Conservation (phyloP, 805 yeast genomes). For the Wickerhamomyces alni region DNA sequence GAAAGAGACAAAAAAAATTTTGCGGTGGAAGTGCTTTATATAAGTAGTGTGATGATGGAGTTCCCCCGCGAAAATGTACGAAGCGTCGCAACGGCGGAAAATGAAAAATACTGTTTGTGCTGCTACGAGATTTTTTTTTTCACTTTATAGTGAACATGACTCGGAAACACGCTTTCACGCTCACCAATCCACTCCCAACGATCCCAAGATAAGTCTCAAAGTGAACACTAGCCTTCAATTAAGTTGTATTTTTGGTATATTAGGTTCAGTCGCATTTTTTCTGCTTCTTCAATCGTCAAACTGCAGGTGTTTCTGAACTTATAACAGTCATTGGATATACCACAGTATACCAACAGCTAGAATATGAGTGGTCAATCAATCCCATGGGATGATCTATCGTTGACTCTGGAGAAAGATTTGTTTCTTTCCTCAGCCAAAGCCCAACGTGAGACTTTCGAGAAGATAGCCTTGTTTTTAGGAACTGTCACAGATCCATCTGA, state of each 20-base stretch:
- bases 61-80: too few relatives aligned
- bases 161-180: too few relatives aligned
- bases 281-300: background rate
- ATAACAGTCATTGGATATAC: too few relatives aligned
- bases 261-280: background rate
- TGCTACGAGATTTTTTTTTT: background rate
- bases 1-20: constrained; percentile 3
- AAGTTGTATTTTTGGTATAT: background rate
- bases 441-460: constrained; percentile 18
- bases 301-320: background rate
- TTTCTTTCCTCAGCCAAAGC: constrained; percentile 15
- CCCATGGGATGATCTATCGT: constrained; percentile 17
- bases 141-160: too few relatives aligned
- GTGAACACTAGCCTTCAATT: background rate
- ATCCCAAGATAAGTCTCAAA: too few relatives aligned
- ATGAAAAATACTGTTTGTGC: background rate
- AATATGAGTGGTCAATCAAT: constrained; percentile 5
- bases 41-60: too few relatives aligned
- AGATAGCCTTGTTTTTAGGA: constrained; percentile 4
- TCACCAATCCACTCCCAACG: too few relatives aligned
- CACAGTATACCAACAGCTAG: background rate
- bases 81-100: background rate
- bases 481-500: constrained; percentile 3
- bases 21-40: too few relatives aligned
- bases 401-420: constrained; percentile 16